A percentile compares a stretch with the other conserved stretches of the same genome.
phyloP scores from a whole-genome alignment of 768 basidiomycete genomes.

The Pleurotus tuoliensis region DNA sequence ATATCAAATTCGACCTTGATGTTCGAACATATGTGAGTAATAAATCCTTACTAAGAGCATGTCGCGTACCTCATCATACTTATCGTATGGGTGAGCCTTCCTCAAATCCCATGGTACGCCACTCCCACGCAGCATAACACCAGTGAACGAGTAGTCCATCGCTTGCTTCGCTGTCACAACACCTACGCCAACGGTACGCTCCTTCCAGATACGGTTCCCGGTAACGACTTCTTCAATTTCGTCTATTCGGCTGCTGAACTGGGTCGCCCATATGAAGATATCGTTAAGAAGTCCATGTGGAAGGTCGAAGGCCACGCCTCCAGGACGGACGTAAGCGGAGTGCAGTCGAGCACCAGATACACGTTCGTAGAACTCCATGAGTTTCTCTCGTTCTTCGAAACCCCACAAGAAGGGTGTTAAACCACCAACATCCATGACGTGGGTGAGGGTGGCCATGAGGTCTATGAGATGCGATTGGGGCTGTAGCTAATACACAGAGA shows the following conservation, averaged over 20 bases:
- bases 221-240: conserved; percentile 98
- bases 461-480: conserved; percentile 38
- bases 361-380: conserved; percentile 99
- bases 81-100: conserved; percentile 91
- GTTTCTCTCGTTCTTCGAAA: conserved; percentile 99
- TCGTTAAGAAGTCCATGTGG: conserved; percentile 99
- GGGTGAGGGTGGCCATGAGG: conserved; percentile 94
- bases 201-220: conserved; percentile 98
- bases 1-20: conserved; percentile 90
- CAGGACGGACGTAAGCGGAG: conserved; percentile 95
- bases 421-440: conserved; percentile 96
- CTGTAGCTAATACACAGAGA: background rate
- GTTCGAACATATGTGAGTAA: background rate
- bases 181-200: conserved; percentile 87
- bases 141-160: conserved; percentile 88
- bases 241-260: conserved; percentile 86
- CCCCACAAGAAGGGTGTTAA: conserved; percentile 99
- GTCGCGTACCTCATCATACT: conserved; percentile 77
- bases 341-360: conserved; percentile 97
- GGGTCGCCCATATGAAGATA: conserved; percentile 97
- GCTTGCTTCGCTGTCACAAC: conserved; percentile 91
- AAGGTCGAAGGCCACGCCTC: conserved; percentile 96
- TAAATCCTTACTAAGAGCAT: no score
- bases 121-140: conserved; percentile 94
- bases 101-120: conserved; percentile 94